Evolutionary conservation across 768 basidiomycete species (phyloP), one percentile per base, ranked within the genome.

Genomic region (Lactarius hatsudake): DNA sequence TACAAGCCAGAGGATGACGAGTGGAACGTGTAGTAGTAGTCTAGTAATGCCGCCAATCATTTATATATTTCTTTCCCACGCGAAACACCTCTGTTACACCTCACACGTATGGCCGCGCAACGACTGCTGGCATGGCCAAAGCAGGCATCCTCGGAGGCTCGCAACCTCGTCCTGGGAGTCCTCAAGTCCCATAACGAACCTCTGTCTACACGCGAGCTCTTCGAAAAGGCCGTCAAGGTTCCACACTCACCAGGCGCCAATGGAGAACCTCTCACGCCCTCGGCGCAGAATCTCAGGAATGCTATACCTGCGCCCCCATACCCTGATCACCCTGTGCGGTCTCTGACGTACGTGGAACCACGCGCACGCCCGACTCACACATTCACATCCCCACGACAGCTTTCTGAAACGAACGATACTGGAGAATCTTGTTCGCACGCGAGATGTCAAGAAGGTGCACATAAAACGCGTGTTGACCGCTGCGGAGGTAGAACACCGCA

Each of bases 1-100:
- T 93, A 88, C 86, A 91, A 86, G 75, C 83, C 86, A 5, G 89
- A 91, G 76, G 92, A 94, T 62, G 90, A 92, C 71, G 89, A 92
- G 65, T 70, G 87, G 72, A 59, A 59, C 30, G 62, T 69, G 55
- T 68, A 61, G 36, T 38, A 23, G 5, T 34, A 15, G 26, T n/a
- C 32, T 34, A 18, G 15, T 17, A 23, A 7, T 59, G 12, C 23
- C 2, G 1, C n/a, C 40, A 32, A 38, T 32, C 28, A 40, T 36
- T 45, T 30, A 42, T 18, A 30, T 42, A 32, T 8, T 26, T 20
- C 12, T 7, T 67, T 62, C 55, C 61, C 61, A 67, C 65, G 59
- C 43, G 18, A 18, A 18, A 15, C 18, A 17, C 6, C 20, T 45
- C 43, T 3, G 43, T 1, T 48, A n/a, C 45, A 23, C 23, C n/a